phyloP scores from a whole-genome alignment of 2,329 filamentous ascomycete genomes.

The Pseudogymnoascus sp. region DNA sequence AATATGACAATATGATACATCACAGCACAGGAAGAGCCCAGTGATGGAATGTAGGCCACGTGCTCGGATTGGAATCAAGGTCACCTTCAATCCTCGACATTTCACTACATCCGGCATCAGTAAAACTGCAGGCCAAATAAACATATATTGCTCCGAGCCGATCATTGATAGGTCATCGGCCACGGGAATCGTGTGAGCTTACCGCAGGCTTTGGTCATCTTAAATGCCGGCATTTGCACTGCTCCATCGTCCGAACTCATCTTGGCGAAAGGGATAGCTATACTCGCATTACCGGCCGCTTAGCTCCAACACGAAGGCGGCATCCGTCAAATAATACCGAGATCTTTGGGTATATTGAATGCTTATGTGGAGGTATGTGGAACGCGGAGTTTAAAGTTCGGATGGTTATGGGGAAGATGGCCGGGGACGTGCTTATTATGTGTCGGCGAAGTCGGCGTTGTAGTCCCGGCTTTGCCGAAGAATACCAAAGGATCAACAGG shows the following conservation, averaged over 20 bases:
- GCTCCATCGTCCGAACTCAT: conserved; percentile 6
- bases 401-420: not conserved
- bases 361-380: conserved; percentile 6
- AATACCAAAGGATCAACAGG: not conserved
- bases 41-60: not conserved
- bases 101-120: conserved; percentile 10
- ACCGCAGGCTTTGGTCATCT: conserved; percentile 4
- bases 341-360: not conserved
- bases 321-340: not conserved
- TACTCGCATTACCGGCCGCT: not conserved
- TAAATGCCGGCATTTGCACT: not conserved
- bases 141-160: not conserved
- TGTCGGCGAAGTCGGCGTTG: not conserved
- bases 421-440: conserved; percentile 2
- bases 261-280: not conserved
- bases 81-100: conserved; percentile 14
- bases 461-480: not conserved
- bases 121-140: not conserved
- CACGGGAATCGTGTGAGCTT: not conserved
- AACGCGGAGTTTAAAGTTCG: not conserved
- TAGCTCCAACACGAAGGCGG: conserved; percentile 3
- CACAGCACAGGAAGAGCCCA: conserved; percentile 7
- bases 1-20: not conserved
- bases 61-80: not conserved
- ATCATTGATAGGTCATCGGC: not conserved